Percentiles rank a stretch among this genome's conserved stretches.
These are phyloP conservation scores for Nicotiana undulata DNA, from an alignment of 257 asterid species.

Conservation along the genomic window DNA sequence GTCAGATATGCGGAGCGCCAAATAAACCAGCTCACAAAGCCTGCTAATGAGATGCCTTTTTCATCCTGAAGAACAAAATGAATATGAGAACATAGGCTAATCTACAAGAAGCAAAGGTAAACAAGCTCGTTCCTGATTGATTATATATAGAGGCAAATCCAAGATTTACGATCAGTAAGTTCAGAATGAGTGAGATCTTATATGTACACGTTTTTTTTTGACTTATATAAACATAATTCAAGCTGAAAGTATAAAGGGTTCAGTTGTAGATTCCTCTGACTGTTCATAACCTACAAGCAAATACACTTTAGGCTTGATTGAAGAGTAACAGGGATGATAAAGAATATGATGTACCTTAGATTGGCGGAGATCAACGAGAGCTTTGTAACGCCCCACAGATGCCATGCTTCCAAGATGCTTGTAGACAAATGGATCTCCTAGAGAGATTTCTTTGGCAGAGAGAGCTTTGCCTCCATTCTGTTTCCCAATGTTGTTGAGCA, in stretches of 20 bases:
- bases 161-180: neutral
- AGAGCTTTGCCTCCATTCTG: constrained; percentile 66
- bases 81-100: neutral
- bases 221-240: too few species aligned
- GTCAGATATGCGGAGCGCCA: constrained; percentile 93
- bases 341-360: constrained; percentile 44
- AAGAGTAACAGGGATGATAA: neutral
- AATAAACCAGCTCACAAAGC: constrained; percentile 66
- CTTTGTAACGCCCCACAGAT: constrained; percentile 85
- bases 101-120: neutral
- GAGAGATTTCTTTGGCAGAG: constrained; percentile 43
- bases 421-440: constrained; percentile 80
- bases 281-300: neutral
- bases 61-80: constrained; percentile 34
- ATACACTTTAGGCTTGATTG: neutral
- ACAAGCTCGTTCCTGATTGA: neutral
- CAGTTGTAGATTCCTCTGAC: neutral
- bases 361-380: constrained; percentile 79
- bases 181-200: neutral
- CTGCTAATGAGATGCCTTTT: constrained; percentile 62
- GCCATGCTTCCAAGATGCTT: constrained; percentile 93
- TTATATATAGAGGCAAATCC: neutral
- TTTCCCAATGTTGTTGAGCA: constrained; percentile 47
- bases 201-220: too few species aligned
- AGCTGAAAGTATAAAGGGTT: neutral